These are phyloP conservation scores for Fusarium domesticum DNA, from an alignment of 2,329 filamentous ascomycete genomes.

Conservation along the genomic window DNA sequence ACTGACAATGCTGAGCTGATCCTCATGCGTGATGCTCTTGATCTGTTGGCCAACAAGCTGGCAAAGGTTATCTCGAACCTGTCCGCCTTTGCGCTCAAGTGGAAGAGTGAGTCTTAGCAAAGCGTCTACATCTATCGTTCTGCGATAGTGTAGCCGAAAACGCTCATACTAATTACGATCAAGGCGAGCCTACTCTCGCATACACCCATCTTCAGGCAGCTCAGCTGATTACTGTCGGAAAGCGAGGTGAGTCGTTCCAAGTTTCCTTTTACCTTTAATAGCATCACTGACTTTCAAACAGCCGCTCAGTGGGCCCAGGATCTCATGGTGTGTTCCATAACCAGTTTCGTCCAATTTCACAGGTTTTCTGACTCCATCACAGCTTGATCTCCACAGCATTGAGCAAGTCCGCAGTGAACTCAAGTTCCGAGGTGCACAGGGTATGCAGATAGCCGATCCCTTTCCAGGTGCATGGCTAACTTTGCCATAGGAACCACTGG, in stretches of 20 bases:
- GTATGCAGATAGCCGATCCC: conserved; percentile 9
- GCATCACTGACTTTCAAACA: background rate
- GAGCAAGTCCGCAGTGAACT: conserved; percentile 67
- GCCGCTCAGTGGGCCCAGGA: conserved; percentile 67
- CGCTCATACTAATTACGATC: background rate
- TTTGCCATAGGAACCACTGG: conserved; percentile 55
- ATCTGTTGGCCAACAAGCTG: conserved; percentile 73
- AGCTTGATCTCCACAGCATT: conserved; percentile 71
- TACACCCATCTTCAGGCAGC: conserved; percentile 69
- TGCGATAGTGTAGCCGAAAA: background rate
- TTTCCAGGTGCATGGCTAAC: background rate
- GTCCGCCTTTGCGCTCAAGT: conserved; percentile 66
- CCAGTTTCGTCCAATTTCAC: no score
- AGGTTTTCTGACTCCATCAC: no score
- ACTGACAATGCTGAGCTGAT: conserved; percentile 61
- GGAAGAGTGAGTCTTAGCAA: conserved; percentile 63
- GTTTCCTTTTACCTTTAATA: background rate
- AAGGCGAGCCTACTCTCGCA: conserved; percentile 61
- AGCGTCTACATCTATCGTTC: conserved; percentile 11
- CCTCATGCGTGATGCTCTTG: conserved; percentile 60
- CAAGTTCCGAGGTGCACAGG: conserved; percentile 67
- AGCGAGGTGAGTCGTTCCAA: conserved; percentile 38
- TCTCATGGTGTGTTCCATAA: no score
- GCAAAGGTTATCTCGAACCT: conserved; percentile 77
- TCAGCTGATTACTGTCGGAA: conserved; percentile 59